A percentile compares a stretch with the other conserved stretches of the same genome.
Conservation (phyloP, 2,329 filamentous ascomycete genomes). For the Fusarium solani-melongenae region DNA sequence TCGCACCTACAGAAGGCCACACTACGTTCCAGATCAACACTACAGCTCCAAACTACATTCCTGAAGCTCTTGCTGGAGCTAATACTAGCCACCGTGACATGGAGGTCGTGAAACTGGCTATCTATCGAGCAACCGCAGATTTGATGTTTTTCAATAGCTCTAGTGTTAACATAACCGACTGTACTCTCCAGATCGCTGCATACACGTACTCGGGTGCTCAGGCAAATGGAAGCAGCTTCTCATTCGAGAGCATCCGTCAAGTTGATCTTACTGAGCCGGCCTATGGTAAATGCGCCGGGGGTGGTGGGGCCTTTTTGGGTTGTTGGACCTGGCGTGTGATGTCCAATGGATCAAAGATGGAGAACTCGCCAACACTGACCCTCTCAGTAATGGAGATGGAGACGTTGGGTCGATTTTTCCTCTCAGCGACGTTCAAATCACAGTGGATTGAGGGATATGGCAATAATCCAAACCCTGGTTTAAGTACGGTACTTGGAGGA, state of each 20-base stretch:
- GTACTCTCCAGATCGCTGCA: background rate
- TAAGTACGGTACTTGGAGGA: constrained; percentile 10
- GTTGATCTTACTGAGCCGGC: background rate
- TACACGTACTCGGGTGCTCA: constrained; percentile 3
- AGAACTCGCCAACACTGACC: background rate
- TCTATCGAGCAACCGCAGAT: constrained; percentile 18
- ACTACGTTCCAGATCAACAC: constrained; percentile 10
- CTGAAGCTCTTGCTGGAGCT: accelerated
- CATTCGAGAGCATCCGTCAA: background rate
- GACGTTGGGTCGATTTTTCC: background rate
- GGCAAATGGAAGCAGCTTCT: constrained; percentile 17
- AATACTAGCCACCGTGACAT: background rate
- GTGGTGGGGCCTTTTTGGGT: background rate
- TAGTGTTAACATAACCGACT: constrained; percentile 18
- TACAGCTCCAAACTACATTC: background rate
- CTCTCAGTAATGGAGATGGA: background rate
- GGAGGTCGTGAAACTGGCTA: background rate
- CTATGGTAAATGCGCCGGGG: background rate
- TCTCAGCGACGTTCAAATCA: background rate
- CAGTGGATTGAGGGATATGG: constrained; percentile 7
- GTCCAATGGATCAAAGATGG: background rate
- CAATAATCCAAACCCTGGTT: constrained; percentile 7
- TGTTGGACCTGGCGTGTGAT: background rate
- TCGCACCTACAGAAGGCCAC: background rate
- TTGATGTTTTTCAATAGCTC: background rate